A percentile compares a stretch with the other conserved stretches of the same genome.
These are phyloP conservation scores for Cicer chorassanicum DNA, from an alignment of 306 rosid genomes.

Conservation along the genomic window DNA sequence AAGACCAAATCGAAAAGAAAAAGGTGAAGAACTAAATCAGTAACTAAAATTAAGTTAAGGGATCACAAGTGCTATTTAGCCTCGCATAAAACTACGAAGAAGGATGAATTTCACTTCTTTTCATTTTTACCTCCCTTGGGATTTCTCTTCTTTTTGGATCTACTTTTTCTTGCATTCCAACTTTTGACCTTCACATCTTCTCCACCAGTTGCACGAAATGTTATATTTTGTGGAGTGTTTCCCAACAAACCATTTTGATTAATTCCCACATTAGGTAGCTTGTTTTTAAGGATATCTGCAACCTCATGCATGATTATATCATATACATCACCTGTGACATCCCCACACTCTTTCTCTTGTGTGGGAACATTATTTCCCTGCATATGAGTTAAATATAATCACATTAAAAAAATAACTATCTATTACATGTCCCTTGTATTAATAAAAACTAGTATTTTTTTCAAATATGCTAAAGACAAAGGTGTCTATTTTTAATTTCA, in stretches of 20 bases:
- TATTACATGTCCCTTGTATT: no score
- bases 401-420: no score
- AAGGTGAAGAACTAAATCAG: no score
- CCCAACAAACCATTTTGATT: background rate
- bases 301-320: background rate
- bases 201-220: background rate
- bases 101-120: no score
- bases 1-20: no score
- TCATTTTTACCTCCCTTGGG: background rate
- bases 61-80: no score
- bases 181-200: background rate
- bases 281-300: background rate
- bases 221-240: background rate
- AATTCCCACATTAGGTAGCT: background rate
- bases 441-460: no score
- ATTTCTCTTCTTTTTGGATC: background rate
- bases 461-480: no score
- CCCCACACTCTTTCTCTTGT: background rate
- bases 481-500: no score
- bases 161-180: background rate
- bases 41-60: no score
- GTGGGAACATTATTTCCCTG: background rate
- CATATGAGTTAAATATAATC: background rate
- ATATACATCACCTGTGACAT: background rate
- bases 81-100: no score